These are phyloP conservation scores for Drechslerella coelobrocha DNA, from an alignment of 2,329 filamentous ascomycete genomes.

Conservation along the genomic window DNA sequence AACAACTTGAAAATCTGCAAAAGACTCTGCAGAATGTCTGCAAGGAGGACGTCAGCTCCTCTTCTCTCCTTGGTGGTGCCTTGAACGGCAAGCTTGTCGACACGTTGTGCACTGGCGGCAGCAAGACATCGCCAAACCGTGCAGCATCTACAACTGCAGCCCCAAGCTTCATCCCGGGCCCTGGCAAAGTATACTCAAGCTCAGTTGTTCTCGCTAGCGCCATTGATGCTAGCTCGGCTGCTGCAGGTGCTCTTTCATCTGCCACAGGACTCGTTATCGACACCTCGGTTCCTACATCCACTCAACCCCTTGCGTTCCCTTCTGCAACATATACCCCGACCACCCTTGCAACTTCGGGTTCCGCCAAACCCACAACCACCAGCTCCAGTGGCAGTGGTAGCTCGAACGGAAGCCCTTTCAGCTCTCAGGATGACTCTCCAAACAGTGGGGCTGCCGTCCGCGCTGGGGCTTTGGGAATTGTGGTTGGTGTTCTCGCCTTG, in stretches of 20 bases:
- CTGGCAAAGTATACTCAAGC: slow-evolving; percentile 20
- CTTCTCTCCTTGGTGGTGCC: slow-evolving; percentile 17
- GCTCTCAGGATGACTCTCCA: slow-evolving; percentile 24
- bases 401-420: slow-evolving; percentile 46
- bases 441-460: slow-evolving; percentile 25
- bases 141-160: slow-evolving; percentile 6
- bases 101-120: slow-evolving; percentile 24
- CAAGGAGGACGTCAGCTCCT: slow-evolving; percentile 16
- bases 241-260: slow-evolving; percentile 6
- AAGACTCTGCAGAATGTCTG: slow-evolving; percentile 36
- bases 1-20: slow-evolving; percentile 33
- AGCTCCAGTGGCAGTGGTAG: neutral
- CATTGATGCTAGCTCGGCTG: slow-evolving; percentile 23
- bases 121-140: neutral
- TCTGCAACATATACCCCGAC: slow-evolving; percentile 28
- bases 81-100: slow-evolving; percentile 33
- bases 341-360: slow-evolving; percentile 26
- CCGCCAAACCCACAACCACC: slow-evolving; percentile 14
- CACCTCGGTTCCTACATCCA: slow-evolving; percentile 29
- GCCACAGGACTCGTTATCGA: slow-evolving; percentile 43
- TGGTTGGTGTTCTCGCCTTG: slow-evolving; percentile 31
- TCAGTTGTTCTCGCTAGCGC: slow-evolving; percentile 26
- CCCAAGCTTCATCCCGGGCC: slow-evolving; percentile 24
- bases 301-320: slow-evolving; percentile 30
- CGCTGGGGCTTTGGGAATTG: slow-evolving; percentile 17